Conservation (phyloP, 2,329 filamentous ascomycete genomes). For the Aspergillus hiratsukae region DNA sequence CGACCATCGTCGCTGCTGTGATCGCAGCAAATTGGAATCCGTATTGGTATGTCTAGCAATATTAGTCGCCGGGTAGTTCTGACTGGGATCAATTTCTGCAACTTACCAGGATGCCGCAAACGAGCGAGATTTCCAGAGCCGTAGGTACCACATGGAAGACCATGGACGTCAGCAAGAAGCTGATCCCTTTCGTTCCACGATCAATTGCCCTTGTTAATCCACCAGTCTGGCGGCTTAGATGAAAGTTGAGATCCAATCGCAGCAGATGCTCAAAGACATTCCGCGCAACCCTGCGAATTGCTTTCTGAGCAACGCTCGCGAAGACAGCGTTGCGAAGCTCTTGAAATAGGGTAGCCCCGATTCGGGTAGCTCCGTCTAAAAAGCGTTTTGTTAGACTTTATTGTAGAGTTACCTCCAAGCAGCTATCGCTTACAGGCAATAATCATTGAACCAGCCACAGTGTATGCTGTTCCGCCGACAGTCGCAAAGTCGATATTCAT, state of each 20-base stretch:
- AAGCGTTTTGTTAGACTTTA: conserved; percentile 10
- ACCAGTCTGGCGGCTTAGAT: conserved; percentile 89
- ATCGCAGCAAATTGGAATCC: conserved; percentile 87
- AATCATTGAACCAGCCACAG: conserved; percentile 87
- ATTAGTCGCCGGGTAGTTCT: conserved; percentile 4
- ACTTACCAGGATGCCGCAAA: conserved; percentile 79
- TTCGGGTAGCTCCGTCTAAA: conserved; percentile 73
- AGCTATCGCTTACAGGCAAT: conserved; percentile 62
- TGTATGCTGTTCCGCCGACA: conserved; percentile 80
- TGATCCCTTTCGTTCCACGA: conserved; percentile 96
- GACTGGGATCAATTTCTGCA: background rate
- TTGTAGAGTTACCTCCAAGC: background rate
- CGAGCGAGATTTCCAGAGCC: conserved; percentile 86
- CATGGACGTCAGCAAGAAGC: conserved; percentile 95
- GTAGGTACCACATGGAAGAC: conserved; percentile 96
- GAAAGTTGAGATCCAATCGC: conserved; percentile 85
- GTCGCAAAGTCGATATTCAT: conserved; percentile 95
- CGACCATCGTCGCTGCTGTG: conserved; percentile 83
- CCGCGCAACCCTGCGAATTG: conserved; percentile 82
- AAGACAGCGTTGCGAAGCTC: conserved; percentile 95
- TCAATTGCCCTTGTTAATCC: conserved; percentile 92
- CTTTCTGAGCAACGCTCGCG: conserved; percentile 93
- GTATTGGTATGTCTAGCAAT: conserved; percentile 76
- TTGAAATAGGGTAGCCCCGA: conserved; percentile 85
- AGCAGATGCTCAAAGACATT: conserved; percentile 92